phyloP scores from a whole-genome alignment of 129 eudicot genomes.

The Flaveria brownii region DNA sequence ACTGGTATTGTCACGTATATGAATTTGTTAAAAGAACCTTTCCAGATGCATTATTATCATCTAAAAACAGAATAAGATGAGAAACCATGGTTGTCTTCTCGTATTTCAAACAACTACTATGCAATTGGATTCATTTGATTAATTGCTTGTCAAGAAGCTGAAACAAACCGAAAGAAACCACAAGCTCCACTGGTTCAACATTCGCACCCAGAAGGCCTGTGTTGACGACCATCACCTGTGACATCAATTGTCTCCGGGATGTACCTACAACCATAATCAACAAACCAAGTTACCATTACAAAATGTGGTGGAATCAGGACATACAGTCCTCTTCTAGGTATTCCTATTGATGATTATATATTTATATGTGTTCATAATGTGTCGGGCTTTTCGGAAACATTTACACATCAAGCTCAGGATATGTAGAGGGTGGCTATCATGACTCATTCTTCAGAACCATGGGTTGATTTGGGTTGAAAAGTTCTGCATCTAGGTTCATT shows the following conservation, averaged over 20 bases:
- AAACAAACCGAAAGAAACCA: background rate
- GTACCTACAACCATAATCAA: slow-evolving; percentile 43
- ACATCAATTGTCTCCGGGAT: slow-evolving; percentile 66
- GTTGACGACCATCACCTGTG: slow-evolving; percentile 52
- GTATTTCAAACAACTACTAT: slow-evolving; percentile 6
- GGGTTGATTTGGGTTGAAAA: too few species aligned
- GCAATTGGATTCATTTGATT: background rate
- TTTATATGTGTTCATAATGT: too few species aligned
- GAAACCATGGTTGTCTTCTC: background rate
- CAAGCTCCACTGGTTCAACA: slow-evolving; percentile 32
- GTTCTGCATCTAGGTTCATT: too few species aligned
- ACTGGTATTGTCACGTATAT: too few species aligned
- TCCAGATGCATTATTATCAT: background rate
- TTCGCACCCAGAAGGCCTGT: slow-evolving; percentile 65
- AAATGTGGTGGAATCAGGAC: background rate
- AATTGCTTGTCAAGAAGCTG: background rate
- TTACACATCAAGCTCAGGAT: too few species aligned
- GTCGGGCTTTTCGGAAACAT: too few species aligned
- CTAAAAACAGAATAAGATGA: background rate
- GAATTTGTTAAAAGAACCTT: background rate
- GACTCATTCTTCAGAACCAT: too few species aligned
- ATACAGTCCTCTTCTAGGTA: too few species aligned
- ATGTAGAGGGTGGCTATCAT: too few species aligned
- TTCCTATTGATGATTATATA: too few species aligned
- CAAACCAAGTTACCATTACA: background rate